Percentiles rank a stretch among this genome's conserved stretches.
These are phyloP conservation scores for Pleurotus eryngii DNA, from an alignment of 768 basidiomycete genomes.

Conservation along the genomic window DNA sequence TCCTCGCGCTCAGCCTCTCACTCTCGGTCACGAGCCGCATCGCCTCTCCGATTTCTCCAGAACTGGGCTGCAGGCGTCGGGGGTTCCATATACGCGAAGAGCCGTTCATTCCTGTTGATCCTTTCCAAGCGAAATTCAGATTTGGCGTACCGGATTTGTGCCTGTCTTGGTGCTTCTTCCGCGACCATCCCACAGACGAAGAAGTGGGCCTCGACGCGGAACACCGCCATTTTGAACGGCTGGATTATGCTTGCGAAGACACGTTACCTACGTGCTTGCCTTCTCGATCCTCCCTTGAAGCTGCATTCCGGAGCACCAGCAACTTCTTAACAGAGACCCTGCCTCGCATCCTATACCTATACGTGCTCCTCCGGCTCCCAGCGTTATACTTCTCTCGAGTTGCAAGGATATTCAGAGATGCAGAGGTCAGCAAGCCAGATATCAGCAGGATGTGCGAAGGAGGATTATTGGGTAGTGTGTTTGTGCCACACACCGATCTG, in stretches of 20 bases:
- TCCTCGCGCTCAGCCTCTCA: slow-evolving; percentile 46
- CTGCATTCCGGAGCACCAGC: slow-evolving; percentile 3
- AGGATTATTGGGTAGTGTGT: slow-evolving; percentile 24
- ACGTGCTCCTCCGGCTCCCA: slow-evolving; percentile 65
- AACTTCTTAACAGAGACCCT: slow-evolving; percentile 35
- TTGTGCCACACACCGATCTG: slow-evolving; percentile 2
- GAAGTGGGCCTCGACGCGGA: slow-evolving; percentile 18
- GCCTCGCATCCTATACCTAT: slow-evolving; percentile 40
- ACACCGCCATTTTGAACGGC: neutral
- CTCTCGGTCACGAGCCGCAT: slow-evolving; percentile 50
- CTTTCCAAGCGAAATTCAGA: slow-evolving; percentile 37
- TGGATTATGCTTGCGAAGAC: slow-evolving; percentile 1
- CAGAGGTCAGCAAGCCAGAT: slow-evolving; percentile 73
- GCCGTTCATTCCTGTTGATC: slow-evolving; percentile 54
- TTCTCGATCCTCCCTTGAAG: slow-evolving; percentile 1
- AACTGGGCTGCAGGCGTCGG: slow-evolving; percentile 48
- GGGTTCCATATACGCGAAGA: slow-evolving; percentile 45
- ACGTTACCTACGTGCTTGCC: neutral
- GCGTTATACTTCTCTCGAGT: slow-evolving; percentile 79
- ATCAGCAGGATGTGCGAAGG: slow-evolving; percentile 52
- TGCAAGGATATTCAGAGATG: slow-evolving; percentile 71
- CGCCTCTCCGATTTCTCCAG: slow-evolving; percentile 59
- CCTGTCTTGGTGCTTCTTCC: slow-evolving; percentile 13
- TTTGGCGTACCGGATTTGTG: slow-evolving; percentile 15
- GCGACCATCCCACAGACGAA: slow-evolving; percentile 23